These are phyloP conservation scores for Annona squamosa DNA, from an alignment of 164 flowering plant species.

Conservation along the genomic window DNA sequence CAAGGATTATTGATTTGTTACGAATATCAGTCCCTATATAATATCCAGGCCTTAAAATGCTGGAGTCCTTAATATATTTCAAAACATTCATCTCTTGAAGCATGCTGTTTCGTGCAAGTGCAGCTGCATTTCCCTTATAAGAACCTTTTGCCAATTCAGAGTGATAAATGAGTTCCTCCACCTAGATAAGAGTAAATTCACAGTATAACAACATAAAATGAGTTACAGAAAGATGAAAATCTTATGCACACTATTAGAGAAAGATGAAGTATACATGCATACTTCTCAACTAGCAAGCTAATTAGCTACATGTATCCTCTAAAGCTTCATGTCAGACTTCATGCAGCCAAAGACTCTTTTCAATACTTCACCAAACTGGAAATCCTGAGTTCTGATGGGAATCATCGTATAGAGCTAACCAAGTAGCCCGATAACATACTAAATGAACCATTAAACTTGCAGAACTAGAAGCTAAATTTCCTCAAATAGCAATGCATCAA, in stretches of 20 bases:
- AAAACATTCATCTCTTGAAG: slow-evolving; percentile 68
- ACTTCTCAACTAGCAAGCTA: neutral
- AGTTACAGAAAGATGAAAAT: neutral
- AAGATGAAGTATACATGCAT: neutral
- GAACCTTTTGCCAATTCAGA: slow-evolving; percentile 75
- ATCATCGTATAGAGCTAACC: neutral
- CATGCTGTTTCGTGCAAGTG: slow-evolving; percentile 72
- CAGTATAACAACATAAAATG: neutral
- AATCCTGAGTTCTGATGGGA: neutral
- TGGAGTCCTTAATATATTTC: slow-evolving; percentile 66
- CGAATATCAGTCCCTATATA: slow-evolving; percentile 76
- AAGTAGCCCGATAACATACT: neutral
- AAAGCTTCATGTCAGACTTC: neutral
- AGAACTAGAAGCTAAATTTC: neutral
- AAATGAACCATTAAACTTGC: neutral
- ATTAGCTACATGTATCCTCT: neutral
- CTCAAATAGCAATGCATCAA: neutral
- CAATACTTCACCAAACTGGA: neutral
- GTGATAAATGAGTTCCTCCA: slow-evolving; percentile 81
- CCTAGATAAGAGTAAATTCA: slow-evolving; percentile 35
- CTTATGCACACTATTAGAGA: neutral
- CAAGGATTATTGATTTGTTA: slow-evolving; percentile 66
- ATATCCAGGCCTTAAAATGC: slow-evolving; percentile 92
- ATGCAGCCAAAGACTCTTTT: neutral
- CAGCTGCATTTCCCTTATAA: slow-evolving; percentile 51